phyloP scores from a whole-genome alignment of 2,329 filamentous ascomycete genomes.

The Fusarium scirpi region DNA sequence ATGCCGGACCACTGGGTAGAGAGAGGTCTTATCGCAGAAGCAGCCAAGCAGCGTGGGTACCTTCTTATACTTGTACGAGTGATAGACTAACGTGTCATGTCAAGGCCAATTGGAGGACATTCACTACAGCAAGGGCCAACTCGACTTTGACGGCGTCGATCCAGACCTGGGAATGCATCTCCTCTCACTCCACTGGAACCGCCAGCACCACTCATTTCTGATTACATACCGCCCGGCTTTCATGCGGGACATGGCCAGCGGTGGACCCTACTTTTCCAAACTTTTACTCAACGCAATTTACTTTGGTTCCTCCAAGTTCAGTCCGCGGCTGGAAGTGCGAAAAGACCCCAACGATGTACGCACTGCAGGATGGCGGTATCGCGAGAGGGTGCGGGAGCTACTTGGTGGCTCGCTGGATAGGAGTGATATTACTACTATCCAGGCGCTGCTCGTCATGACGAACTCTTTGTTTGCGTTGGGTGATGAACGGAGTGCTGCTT shows the following conservation, averaged over 20 bases:
- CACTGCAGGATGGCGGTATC: constrained; percentile 62
- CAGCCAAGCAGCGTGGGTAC: constrained; percentile 40
- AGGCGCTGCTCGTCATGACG: constrained; percentile 64
- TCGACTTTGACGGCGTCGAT: constrained; percentile 68
- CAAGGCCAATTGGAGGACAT: constrained; percentile 61
- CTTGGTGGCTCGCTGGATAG: constrained; percentile 60
- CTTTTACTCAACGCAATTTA: constrained; percentile 68
- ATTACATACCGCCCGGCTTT: constrained; percentile 66
- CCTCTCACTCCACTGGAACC: constrained; percentile 64
- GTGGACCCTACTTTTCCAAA: constrained; percentile 68
- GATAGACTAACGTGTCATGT: background rate
- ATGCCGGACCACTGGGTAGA: constrained; percentile 57
- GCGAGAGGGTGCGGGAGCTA: constrained; percentile 59
- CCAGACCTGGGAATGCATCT: constrained; percentile 64
- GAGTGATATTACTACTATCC: constrained; percentile 66
- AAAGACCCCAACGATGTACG: constrained; percentile 58
- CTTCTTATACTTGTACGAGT: constrained; percentile 39
- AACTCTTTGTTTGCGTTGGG: constrained; percentile 63
- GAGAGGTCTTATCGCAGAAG: constrained; percentile 52
- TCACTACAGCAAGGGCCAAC: constrained; percentile 57
- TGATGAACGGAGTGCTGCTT: constrained; percentile 65
- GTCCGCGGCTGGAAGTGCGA: constrained; percentile 58
- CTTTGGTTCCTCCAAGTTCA: constrained; percentile 57
- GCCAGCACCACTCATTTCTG: constrained; percentile 59
- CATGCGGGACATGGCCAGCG: constrained; percentile 64